Evolutionary conservation across 2,329 filamentous ascomycete species (phyloP), one percentile per base, ranked within the genome.

Genomic region (Drechslerella dactyloides): DNA sequence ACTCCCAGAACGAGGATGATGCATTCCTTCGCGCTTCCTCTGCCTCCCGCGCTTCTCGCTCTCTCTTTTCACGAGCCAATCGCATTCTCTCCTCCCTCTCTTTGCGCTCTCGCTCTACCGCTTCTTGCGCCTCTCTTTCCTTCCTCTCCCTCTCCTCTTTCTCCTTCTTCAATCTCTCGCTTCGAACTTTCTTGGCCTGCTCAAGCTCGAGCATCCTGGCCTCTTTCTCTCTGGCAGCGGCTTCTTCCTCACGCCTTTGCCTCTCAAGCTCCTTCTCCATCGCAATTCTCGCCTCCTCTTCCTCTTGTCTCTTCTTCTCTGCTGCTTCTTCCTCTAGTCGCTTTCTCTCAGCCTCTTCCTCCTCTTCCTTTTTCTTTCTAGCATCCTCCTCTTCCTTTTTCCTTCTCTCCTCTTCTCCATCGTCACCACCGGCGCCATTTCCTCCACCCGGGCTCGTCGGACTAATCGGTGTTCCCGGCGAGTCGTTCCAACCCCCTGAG

Each of bases 351-450:
- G 61, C 61, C 17, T 50, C 53, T 1, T 70, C 66, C 10, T 65
- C 60, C 7, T 65, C 60, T 19, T 72, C 48, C 19, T 55, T 55
- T 11, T 53, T 60, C 37, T 35, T 60, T 11, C 42, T 42, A 3
- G 52, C 33, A 0, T 65, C 68, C 30, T 69, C 64, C n/a, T 72
- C 68, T 6, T 72, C 55, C 24, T 56, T 65, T 30, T 61, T 65
- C 11, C 56, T 53, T 13, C 60, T 44, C 40, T 72, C 51, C 10
- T 72, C 68, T 3, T 53, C 68, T 11, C 56, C 68, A 17, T 61
- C 68, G 30, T 72, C 60, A n/a, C 52, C 64, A 42, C 58, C 46
- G 2, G n/a, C 46, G 7, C 50, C 68, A 53, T 42, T 17, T 1
- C 48, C 63, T 10, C 60, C 68, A 7, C 68, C 68, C 37, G 68